A percentile compares a stretch with the other conserved stretches of the same genome.
These are phyloP conservation scores for Boletus semigastroideus DNA, from an alignment of 1,284 basidiomycete genomes.

Conservation along the genomic window DNA sequence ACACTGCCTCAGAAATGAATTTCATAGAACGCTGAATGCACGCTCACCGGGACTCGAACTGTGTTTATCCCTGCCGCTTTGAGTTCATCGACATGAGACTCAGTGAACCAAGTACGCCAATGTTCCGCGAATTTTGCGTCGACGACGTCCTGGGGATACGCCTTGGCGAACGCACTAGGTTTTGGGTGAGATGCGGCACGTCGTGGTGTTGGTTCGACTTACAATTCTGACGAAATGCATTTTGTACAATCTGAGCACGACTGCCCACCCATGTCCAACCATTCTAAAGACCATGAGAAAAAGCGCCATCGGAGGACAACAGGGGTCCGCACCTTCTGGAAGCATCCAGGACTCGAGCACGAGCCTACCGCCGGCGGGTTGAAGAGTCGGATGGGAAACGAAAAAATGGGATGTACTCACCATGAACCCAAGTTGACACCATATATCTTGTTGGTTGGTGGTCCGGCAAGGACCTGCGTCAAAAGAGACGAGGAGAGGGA, in stretches of 20 bases:
- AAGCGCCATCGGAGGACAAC: background rate
- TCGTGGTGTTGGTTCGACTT: slow-evolving; percentile 4
- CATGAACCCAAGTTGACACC: slow-evolving; percentile 55
- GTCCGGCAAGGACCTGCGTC: slow-evolving; percentile 14
- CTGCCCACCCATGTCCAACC: slow-evolving; percentile 53
- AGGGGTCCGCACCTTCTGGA: slow-evolving; percentile 38
- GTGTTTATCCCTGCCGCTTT: slow-evolving; percentile 62
- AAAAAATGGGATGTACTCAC: slow-evolving; percentile 23
- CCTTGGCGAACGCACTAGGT: slow-evolving; percentile 53
- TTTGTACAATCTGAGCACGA: slow-evolving; percentile 38
- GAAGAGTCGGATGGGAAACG: background rate
- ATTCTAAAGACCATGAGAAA: slow-evolving; percentile 34
- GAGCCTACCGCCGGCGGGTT: slow-evolving; percentile 36
- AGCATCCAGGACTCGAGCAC: slow-evolving; percentile 61
- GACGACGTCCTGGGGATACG: slow-evolving; percentile 52
- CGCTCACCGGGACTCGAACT: slow-evolving; percentile 67
- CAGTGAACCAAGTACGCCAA: slow-evolving; percentile 74
- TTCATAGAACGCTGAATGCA: background rate
- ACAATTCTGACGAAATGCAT: slow-evolving; percentile 51
- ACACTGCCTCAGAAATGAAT: background rate
- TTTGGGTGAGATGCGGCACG: background rate
- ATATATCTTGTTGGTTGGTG: slow-evolving; percentile 42
- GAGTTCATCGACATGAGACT: slow-evolving; percentile 57
- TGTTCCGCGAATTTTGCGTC: slow-evolving; percentile 61
- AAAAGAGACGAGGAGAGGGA: slow-evolving; percentile 20